phyloP scores from a whole-genome alignment of 208 protist genomes.

The Naegleria gruberi region DNA sequence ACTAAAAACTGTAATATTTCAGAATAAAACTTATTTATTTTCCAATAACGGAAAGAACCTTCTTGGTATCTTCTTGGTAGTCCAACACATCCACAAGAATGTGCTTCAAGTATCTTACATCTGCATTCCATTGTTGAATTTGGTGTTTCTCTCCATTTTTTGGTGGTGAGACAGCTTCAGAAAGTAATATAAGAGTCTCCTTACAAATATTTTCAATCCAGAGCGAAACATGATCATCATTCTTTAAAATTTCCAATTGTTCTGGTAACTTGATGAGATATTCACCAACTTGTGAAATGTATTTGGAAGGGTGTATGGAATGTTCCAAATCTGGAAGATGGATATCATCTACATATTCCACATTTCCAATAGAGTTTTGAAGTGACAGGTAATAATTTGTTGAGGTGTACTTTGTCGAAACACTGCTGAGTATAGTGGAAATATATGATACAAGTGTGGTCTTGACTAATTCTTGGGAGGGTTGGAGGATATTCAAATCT shows the following conservation, averaged over 20 bases:
- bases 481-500: not conserved
- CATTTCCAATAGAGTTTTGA: not conserved
- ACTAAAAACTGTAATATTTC: no score
- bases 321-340: not conserved
- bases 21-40: no score
- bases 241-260: not conserved
- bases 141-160: not conserved
- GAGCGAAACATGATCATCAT: not conserved
- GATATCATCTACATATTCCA: not conserved
- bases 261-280: not conserved
- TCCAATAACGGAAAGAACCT: not conserved
- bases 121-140: not conserved
- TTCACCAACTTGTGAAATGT: not conserved
- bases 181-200: not conserved
- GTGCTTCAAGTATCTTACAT: not conserved
- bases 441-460: not conserved
- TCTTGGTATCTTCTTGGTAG: not conserved
- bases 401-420: not conserved
- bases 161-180: not conserved
- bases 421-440: not conserved
- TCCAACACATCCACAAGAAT: not conserved
- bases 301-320: not conserved
- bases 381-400: not conserved
- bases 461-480: not conserved
- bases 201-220: not conserved